Evolutionary conservation across 371 early-diverging fungal species (phyloP).

Genomic region (Cladochytrium tenue): DNA sequence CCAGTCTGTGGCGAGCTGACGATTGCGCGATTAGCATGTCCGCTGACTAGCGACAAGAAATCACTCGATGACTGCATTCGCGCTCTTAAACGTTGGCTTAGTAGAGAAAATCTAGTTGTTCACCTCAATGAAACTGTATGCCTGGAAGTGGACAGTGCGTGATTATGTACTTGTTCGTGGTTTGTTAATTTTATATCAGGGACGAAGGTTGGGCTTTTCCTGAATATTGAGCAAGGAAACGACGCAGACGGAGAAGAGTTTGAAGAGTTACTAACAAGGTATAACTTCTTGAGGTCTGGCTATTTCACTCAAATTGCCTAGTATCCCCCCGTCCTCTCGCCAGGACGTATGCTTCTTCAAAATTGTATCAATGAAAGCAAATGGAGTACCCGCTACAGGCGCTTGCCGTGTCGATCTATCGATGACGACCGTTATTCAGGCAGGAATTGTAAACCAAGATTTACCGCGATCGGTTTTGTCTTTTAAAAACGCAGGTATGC

Average conservation of each 20-base stretch:
- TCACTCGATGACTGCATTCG: conserved; percentile 64
- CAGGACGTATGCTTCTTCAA: neutral
- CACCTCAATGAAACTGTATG: conserved; percentile 7
- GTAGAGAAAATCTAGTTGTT: conserved; percentile 1
- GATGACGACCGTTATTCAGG: neutral
- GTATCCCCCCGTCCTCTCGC: neutral
- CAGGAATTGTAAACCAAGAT: neutral
- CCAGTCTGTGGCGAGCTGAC: conserved; percentile 47
- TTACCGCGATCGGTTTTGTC: neutral
- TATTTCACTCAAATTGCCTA: neutral
- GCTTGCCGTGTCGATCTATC: neutral
- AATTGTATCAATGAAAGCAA: neutral
- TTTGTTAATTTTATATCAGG: neutral
- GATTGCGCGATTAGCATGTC: conserved; percentile 76
- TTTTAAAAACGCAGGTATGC: neutral
- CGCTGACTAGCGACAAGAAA: conserved; percentile 69
- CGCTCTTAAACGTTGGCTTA: conserved; percentile 29
- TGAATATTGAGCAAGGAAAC: neutral
- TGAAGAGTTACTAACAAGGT: neutral
- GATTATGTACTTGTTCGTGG: conserved; percentile 21
- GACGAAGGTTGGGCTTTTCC: neutral
- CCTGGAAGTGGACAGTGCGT: conserved; percentile 68
- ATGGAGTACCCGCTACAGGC: neutral
- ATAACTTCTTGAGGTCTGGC: neutral
- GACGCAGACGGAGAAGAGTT: neutral